Evolutionary conservation across 2,329 filamentous ascomycete genomes (phyloP), one percentile per base, ranked within the genome.

Genomic region (Colletotrichum navitas): DNA sequence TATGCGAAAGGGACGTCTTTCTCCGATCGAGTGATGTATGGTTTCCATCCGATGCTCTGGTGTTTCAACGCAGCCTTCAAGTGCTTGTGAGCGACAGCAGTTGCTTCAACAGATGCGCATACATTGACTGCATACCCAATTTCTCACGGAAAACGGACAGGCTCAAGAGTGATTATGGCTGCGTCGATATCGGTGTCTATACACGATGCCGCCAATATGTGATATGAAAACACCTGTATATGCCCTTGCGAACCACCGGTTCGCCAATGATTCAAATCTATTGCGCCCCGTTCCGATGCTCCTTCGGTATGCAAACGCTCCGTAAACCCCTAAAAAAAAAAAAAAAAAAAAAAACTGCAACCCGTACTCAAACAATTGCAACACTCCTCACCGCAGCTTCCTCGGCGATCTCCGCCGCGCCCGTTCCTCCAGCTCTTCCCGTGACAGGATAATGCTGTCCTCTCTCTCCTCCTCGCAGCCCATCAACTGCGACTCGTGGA

Each of bases 401-500:
- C 61, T 59, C 18, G 66, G 70, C 16, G 54, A 62, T 12, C 61
- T 61, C 18, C 67, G 66, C 24, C n/a, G 60, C 3, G 36, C 75
- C 18, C 67, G 69, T 3, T 66, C 75, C 6, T 75, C 74, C 11
- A 72, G 68, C 26, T 80, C 79, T 12, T 79, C 78, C 34, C 76
- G 76, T 21, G 76, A 72, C 24, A 79, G 59, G 43, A 84, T 81
- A 72, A 84, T 84, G 74, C 83, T 84, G 32, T 83, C 81, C 72
- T 84, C 83, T 41, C 78, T 76, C 59, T 83, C 81, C 24, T 70
- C 62, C 21, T 43, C 61, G 2, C 75, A 74, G 5, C 82, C 85
- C 32, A 82, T 78, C 51, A 90, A 76, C 78, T 90, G 88, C 24
- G 83, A 83, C 74, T 87, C 83, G 1, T 81, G 83, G 55, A 90